These are phyloP conservation scores for Cornus florida DNA, from an alignment of 148 eudicot genomes.

Conservation along the genomic window DNA sequence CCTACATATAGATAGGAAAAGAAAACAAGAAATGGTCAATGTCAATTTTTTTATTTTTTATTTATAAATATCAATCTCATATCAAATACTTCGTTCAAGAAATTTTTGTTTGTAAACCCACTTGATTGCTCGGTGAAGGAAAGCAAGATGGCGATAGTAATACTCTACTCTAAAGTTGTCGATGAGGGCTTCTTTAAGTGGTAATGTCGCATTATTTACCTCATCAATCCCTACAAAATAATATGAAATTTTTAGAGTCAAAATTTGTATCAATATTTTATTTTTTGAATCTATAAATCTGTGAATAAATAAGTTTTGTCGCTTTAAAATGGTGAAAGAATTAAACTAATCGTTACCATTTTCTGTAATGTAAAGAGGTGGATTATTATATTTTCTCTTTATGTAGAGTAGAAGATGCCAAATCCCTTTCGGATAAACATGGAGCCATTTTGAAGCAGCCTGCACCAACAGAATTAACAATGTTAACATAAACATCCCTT, in stretches of 20 bases:
- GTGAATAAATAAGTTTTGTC: no score
- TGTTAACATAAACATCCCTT: no score
- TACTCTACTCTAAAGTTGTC: constrained; percentile 40
- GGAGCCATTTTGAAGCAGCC: constrained; percentile 47
- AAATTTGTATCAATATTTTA: no score
- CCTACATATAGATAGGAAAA: not conserved
- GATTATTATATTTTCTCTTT: constrained; percentile 41
- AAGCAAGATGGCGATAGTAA: constrained; percentile 44
- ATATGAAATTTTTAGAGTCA: no score
- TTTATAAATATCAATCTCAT: no score
- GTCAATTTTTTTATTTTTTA: no score
- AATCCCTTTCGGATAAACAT: constrained; percentile 47
- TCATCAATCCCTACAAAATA: constrained; percentile 40
- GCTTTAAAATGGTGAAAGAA: no score
- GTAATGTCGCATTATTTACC: constrained; percentile 20
- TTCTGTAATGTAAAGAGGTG: not conserved
- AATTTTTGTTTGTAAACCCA: constrained; percentile 8
- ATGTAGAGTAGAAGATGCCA: constrained; percentile 31
- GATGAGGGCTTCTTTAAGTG: constrained; percentile 30
- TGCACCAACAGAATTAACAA: no score
- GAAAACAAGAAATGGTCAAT: no score
- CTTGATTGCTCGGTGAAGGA: constrained; percentile 38
- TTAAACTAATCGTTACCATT: no score
- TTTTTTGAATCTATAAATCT: no score
- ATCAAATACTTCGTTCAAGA: no score